Percentiles rank a stretch among this genome's conserved stretches.
Conservation (phyloP, 1,139 yeast species). For the Geotrichum carabidarum region DNA sequence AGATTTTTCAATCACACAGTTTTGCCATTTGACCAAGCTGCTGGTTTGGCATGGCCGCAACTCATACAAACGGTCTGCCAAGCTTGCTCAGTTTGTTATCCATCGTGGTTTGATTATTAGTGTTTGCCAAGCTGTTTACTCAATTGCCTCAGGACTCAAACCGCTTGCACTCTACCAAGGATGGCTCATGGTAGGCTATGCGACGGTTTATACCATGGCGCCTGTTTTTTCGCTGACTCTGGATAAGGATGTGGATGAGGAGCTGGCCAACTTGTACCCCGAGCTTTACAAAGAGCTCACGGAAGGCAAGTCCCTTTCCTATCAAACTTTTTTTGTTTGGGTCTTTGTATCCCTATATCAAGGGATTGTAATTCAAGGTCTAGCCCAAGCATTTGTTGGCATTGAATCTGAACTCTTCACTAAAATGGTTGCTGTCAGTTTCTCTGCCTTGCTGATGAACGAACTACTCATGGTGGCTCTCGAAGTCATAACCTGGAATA, state of each 20-base stretch:
- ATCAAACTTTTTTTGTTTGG: slow-evolving; percentile 88
- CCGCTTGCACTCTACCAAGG: slow-evolving; percentile 94
- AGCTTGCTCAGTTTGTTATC: slow-evolving; percentile 89
- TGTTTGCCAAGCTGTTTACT: slow-evolving; percentile 93
- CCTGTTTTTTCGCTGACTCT: slow-evolving; percentile 92
- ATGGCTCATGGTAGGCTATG: slow-evolving; percentile 97
- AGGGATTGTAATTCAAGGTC: slow-evolving; percentile 71
- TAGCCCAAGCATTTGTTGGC: slow-evolving; percentile 72
- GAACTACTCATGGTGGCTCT: slow-evolving; percentile 92
- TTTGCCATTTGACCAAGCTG: slow-evolving; percentile 79
- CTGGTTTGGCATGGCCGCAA: slow-evolving; percentile 97
- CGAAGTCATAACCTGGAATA: slow-evolving; percentile 87
- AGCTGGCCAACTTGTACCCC: slow-evolving; percentile 83
- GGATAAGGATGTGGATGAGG: slow-evolving; percentile 88
- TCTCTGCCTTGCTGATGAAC: slow-evolving; percentile 71
- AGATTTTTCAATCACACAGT: slow-evolving; percentile 89
- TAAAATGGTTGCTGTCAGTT: slow-evolving; percentile 80
- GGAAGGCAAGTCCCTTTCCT: slow-evolving; percentile 78
- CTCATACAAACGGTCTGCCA: slow-evolving; percentile 91
- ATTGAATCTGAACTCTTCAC: slow-evolving; percentile 51
- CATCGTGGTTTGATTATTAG: slow-evolving; percentile 93
- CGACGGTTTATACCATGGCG: slow-evolving; percentile 95
- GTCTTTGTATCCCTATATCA: slow-evolving; percentile 81
- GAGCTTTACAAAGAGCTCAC: slow-evolving; percentile 91
- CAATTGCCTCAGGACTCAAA: slow-evolving; percentile 79